Base-by-base conservation (phyloP, 2,329 filamentous ascomycete genomes). In the Gnomoniopsis sp. region DNA sequence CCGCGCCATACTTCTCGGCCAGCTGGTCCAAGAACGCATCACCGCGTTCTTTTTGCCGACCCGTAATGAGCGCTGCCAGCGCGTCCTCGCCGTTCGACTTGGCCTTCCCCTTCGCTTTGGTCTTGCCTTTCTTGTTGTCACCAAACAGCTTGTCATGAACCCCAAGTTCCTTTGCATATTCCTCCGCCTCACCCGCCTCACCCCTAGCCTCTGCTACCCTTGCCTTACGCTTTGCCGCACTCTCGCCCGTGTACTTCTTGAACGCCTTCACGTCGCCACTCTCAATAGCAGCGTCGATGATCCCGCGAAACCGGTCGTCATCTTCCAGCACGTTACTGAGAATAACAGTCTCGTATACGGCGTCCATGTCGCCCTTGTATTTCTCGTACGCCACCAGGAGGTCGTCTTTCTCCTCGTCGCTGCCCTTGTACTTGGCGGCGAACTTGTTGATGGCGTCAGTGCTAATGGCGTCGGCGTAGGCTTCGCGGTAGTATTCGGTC, bases 401-500 rank as follows among this genome's bases (percentile, higher is more conserved):
- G 69, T 96, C 92, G 50, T 82, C 79, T 65, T 82, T 84, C 77
- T 99, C 95, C 72, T 98, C 91, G 2, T 91, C 89, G 0, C 91
- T 93, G 19, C 85, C 84, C 75, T 93, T 92, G 79, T 98, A 99
- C 64, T 88, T 80, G 33, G 80, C 77, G 60, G 89, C 84, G 68
- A 98, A 90, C 57, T 86, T 83, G 57, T 88, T 81, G 65, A 99
- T 93, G 3, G 85, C 84, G 61, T 90, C 86, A 3, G 81, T 77
- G 19, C 86, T 92, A 53, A 99, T 80, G 26, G 91, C 81, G 58
- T 93, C 88, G 52, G 84, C 84, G 72, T 88, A 96, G 67, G 96
- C 92, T 64, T 88, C 86, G 56, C 87, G 85, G 79, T 96, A 99
- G 78, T 92, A 99, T 50, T 90, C 88, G 55, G 84, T 80, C 95